Base-by-base conservation (phyloP, 805 yeast species). In the Wickerhamomyces canadensis region DNA sequence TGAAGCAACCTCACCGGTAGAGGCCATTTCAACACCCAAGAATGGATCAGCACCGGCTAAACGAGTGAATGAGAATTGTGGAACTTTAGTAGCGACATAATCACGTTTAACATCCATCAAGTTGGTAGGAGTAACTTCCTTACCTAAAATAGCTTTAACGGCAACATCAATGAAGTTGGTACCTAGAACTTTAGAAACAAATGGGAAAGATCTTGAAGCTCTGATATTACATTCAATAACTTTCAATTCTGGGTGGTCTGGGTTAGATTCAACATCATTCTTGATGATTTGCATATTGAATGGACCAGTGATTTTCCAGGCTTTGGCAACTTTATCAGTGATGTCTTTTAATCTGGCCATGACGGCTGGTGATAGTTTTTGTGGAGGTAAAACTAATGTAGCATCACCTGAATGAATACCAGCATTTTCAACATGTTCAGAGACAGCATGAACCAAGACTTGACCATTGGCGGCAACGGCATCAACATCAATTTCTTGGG, bases 351-450 rank as follows among this genome's bases (percentile, higher is more conserved):
- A 71, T 58, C 96, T 76, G 19, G 54, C 65, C 74, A 89, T 70
- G 36, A 80, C 72, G 14, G 65, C 70, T 33, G 80, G 79, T 31
- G 80, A 77, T 44, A 93, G 70, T 42, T 71, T 67, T 62, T 82
- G 95, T 19, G 98, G 98, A 42, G 98, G 98, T 42, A 93, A 73
- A 35, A 91, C 80, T 56, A 91, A 76, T 22, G 98, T 88, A 37
- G 98, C 98, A 66, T 91, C 98, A 64, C 98, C 98, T 35, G 97
- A 89, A 68, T 91, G 98, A 41, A 93, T 84, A 72, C 98, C 98
- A 9, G 98, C 98, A 56, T 89, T 88, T 68, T 91, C 98, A 56
- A 89, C 95, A 62, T 91, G 98, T 65, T 93, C 98, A 47, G 96
- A 85, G 42, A 91, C 84, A 42, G 96, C 98, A 63, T 91, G 98